A percentile compares a stretch with the other conserved stretches of the same genome.
Conservation (phyloP, 2,329 filamentous ascomycete species). For the Ophiostoma australiae region DNA sequence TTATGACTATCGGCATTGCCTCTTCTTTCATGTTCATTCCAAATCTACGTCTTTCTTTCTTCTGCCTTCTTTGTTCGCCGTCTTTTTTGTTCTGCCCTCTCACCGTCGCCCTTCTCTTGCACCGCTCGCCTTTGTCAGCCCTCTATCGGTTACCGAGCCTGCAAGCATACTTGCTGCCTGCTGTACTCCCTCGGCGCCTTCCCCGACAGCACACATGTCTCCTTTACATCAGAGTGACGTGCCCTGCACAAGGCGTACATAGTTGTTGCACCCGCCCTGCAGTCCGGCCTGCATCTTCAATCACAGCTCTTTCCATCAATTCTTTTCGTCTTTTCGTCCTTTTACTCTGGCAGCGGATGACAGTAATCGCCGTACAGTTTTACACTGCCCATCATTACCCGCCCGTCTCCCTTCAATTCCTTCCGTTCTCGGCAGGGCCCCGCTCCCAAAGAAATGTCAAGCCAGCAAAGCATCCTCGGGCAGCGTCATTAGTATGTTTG, state of each 20-base stretch:
- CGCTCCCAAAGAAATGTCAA: conserved; percentile 15
- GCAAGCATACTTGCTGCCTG: not conserved
- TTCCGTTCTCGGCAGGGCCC: conserved; percentile 27
- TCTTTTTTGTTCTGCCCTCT: not conserved
- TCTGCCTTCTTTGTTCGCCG: not conserved
- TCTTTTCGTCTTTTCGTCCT: too few relatives aligned
- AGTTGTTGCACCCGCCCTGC: not conserved
- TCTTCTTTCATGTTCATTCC: not conserved
- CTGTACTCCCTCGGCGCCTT: not conserved
- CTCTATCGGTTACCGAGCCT: not conserved
- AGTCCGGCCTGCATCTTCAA: not conserved
- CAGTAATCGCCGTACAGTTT: not conserved
- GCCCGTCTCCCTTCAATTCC: conserved; percentile 24
- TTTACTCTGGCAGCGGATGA: not conserved
- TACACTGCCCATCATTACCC: conserved; percentile 25
- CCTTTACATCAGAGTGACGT: not conserved
- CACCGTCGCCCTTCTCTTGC: not conserved
- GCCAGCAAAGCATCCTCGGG: not conserved
- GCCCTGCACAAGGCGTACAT: not conserved
- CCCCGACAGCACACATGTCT: not conserved
- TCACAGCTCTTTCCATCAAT: not conserved
- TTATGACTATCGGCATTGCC: not conserved
- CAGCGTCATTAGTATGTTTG: too few relatives aligned
- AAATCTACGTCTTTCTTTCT: not conserved
- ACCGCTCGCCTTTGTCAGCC: not conserved